Conservation (phyloP, 169 alveolate species). For the Plasmodium fragile region DNA sequence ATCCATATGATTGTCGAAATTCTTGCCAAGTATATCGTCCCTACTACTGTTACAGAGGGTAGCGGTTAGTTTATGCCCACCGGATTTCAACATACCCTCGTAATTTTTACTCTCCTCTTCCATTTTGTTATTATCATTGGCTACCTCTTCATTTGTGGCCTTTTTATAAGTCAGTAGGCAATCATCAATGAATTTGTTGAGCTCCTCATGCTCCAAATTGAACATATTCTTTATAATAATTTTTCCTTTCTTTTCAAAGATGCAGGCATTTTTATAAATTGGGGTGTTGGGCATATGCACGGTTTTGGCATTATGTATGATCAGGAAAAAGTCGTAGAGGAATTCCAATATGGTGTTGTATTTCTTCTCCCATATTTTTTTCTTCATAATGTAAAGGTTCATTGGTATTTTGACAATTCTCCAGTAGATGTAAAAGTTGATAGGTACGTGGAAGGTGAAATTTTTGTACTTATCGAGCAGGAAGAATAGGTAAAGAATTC, state of each 20-base stretch:
- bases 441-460: conserved; percentile 84
- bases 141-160: background rate
- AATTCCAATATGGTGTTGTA: conserved; percentile 78
- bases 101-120: background rate
- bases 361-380: conserved; percentile 79
- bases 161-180: conserved; percentile 33
- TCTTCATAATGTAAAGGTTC: conserved; percentile 80
- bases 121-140: background rate
- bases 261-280: conserved; percentile 79
- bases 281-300: conserved; percentile 85
- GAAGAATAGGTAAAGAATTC: conserved; percentile 81
- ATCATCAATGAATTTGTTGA: conserved; percentile 31
- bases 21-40: background rate
- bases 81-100: background rate
- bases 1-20: background rate
- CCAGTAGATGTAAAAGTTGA: conserved; percentile 82
- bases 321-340: conserved; percentile 78
- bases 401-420: conserved; percentile 86
- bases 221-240: conserved; percentile 72
- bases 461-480: conserved; percentile 79
- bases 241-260: conserved; percentile 79
- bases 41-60: background rate
- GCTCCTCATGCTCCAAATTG: conserved; percentile 50
- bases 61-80: background rate
- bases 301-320: conserved; percentile 81